Evolutionary conservation across 257 asterid species (phyloP), one percentile per base, ranked within the genome.

Genomic region (Nicotiana attenuata): DNA sequence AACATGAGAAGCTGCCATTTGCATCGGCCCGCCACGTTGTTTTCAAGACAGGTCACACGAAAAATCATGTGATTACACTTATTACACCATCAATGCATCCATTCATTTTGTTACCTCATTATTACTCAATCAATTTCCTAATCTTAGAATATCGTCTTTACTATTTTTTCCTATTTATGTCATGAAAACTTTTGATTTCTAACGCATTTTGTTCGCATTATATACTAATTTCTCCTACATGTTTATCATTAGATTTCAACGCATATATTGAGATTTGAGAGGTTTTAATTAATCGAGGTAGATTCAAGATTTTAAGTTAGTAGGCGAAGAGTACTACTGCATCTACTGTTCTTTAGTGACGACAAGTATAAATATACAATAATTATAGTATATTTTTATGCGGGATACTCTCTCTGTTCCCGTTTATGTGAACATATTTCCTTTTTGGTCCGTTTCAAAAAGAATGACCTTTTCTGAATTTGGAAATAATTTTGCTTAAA

Each of bases 31-130:
- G 81, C 69, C 83, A 61, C 71, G 88, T 85, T 86, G 91, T 83
- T 88, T 76, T 91, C 89, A 81, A 7, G 83, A 88, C 89, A 85
- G 86, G 52, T 65, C 85, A 77, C 65, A 24, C 53, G 45, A 78
- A 80, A 15, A 50, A 77, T 75, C 89, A 88, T 81, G 92, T 91
- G 91, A 85, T 76, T 81, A 65, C 86, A 84, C 81, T 88, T 73
- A 89, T 86, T 87, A 41, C 11, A 84, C 86, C 82, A 85, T 86
- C 24, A 88, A 89, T 89, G 89, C 78, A 28, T 24, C 67, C 83
- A 45, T 84, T 50, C 63, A 50, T 75, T 75, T 22, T 50, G 41
- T 24, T 24, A 50, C 63, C 6, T 75, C 33, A 75, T 75, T 75
- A 50, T 75, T 75, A 47, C 45, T 75, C 63, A 24, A 75, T 50